These are phyloP conservation scores for Narthecium ossifragum DNA, from an alignment of 106 monocot genomes.

Conservation along the genomic window DNA sequence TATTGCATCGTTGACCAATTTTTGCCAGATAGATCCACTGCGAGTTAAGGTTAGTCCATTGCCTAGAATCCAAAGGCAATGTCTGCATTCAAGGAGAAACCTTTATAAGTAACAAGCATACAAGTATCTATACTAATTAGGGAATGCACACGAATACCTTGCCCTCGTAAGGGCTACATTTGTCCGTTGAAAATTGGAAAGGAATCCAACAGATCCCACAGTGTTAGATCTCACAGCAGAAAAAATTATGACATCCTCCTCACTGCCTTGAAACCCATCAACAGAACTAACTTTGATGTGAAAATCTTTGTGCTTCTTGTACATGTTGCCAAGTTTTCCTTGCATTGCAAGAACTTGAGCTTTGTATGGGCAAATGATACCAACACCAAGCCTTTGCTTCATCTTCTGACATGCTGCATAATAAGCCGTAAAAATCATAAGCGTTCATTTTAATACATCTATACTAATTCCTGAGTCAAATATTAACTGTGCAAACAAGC, in stretches of 20 bases:
- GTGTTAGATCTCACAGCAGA: conserved; percentile 22
- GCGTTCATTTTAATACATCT: no score
- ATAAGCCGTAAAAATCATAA: no score
- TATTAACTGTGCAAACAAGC: no score
- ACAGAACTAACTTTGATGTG: conserved; percentile 10
- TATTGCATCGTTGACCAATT: conserved; percentile 20
- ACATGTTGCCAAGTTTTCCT: conserved; percentile 13
- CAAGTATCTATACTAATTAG: no score
- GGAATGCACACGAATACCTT: no score
- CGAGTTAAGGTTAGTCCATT: conserved; percentile 14
- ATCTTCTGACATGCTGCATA: conserved; percentile 1
- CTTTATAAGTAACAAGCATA: no score
- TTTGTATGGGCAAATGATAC: conserved; percentile 24
- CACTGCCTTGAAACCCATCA: conserved; percentile 29
- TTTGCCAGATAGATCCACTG: conserved; percentile 16
- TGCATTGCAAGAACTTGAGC: conserved; percentile 25
- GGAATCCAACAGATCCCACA: conserved; percentile 22
- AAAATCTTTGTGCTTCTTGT: background rate
- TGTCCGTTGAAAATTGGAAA: conserved; percentile 9
- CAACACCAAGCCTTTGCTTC: conserved; percentile 3
- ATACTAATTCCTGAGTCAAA: no score
- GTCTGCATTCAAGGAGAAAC: no score
- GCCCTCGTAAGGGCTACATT: conserved; percentile 37
- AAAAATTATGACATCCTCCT: conserved; percentile 29
- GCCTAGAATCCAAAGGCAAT: conserved; percentile 33